Base-by-base conservation (phyloP, 345 rosid genomes). In the Acer campestre region DNA sequence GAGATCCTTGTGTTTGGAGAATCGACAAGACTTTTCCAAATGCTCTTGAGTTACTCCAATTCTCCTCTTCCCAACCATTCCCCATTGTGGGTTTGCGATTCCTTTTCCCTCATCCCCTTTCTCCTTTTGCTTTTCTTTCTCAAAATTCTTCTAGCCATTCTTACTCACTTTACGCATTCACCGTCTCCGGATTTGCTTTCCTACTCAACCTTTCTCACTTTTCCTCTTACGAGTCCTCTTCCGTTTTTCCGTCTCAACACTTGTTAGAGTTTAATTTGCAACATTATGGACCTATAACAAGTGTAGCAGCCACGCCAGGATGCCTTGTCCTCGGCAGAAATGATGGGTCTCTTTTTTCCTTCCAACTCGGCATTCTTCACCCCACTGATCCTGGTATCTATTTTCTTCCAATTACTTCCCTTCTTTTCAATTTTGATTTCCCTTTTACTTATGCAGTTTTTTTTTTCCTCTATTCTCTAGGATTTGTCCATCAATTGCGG, bases 181-280 rank as follows among this genome's bases (percentile, higher is more conserved):
- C 99, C 1, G 77, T 88, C 56, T 85, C 92, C 0, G 97, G 98
- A 81, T 84, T 88, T 78, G 90, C 90, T 42, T 92, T 90, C 81
- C 82, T 84, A 14, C 79, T 96, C 53, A 81, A 88, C 64, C 82
- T 96, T 4, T 78, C 84, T 67, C 76, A 82, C 63, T 49, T 85
- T 22, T 68, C 86, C 40, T 74, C 81, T 11, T 90, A 89, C 69
- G 73, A 85, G 10, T 82, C 91, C n/a, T 76, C 71, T 38, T 81
- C 90, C 25, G 59, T 79, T 74, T 87, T 92, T 66, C 91, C 89
- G 3, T 71, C 62, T 23, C 87, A 85, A 22, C 90, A 90, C 66
- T 23, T 88, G 59, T 74, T 80, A 17, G 85, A 89, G 78, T 79
- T 89, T 70, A 86, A 91, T 82, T 78, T 86, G 81, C 83, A 66